Evolutionary conservation across 139 green algal species (phyloP).

Genomic region (Picochlorum sp.): DNA sequence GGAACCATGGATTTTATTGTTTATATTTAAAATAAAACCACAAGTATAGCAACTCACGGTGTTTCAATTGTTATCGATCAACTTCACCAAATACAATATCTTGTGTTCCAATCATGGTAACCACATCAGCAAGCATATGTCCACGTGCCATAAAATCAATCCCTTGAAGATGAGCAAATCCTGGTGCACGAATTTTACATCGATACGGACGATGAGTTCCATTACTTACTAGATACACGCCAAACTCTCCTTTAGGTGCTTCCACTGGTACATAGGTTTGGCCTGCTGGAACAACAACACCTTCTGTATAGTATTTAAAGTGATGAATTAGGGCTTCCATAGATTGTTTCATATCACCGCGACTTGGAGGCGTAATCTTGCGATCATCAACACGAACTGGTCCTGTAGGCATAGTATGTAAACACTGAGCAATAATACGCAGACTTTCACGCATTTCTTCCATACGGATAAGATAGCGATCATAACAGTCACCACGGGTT

Average conservation of each 20-base stretch:
- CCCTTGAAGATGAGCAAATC: constrained; percentile 36
- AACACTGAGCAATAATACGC: constrained; percentile 70
- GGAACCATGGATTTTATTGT: background rate
- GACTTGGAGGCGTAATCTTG: constrained; percentile 60
- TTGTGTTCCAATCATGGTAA: constrained; percentile 79
- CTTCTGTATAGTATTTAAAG: constrained; percentile 73
- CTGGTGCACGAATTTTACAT: constrained; percentile 33
- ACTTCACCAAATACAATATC: constrained; percentile 84
- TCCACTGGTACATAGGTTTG: constrained; percentile 45
- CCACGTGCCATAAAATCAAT: constrained; percentile 61
- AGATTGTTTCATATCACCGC: constrained; percentile 67
- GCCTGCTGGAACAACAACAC: constrained; percentile 33
- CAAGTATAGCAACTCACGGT: background rate
- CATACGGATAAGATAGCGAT: constrained; percentile 60
- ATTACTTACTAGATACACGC: constrained; percentile 71
- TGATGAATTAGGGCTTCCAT: constrained; percentile 83
- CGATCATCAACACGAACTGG: constrained; percentile 60
- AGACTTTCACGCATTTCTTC: constrained; percentile 78
- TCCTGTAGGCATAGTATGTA: constrained; percentile 66
- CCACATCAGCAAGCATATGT: constrained; percentile 77
- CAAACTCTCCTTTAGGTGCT: constrained; percentile 63
- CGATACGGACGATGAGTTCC: constrained; percentile 54
- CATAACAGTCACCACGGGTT: constrained; percentile 56
- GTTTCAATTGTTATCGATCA: constrained; percentile 26
- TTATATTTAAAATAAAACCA: constrained; percentile 10